Conservation (phyloP, 2,329 filamentous ascomycete species). For the Penicillium crustosum region DNA sequence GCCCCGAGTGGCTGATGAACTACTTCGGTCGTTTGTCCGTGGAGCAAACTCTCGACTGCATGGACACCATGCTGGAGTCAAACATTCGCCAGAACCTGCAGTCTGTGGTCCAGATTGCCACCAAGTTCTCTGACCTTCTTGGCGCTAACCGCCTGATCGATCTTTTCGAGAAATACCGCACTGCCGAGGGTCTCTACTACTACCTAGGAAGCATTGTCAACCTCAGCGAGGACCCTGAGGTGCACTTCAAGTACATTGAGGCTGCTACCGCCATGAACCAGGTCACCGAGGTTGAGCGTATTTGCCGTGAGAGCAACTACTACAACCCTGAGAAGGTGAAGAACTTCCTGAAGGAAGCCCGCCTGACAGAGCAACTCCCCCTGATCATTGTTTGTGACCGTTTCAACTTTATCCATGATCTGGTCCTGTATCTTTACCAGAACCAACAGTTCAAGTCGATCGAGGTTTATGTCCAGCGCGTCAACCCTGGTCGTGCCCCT, state of each 20-base stretch:
- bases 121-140: conserved; percentile 95
- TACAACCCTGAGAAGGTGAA: conserved; percentile 96
- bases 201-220: conserved; percentile 98
- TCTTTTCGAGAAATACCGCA: conserved; percentile 96
- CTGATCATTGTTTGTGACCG: conserved; percentile 98
- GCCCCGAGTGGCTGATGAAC: conserved; percentile 82
- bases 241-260: conserved; percentile 99
- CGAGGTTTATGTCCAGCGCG: conserved; percentile 94
- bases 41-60: conserved; percentile 88
- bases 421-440: conserved; percentile 96
- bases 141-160: conserved; percentile 86
- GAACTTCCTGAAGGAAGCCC: conserved; percentile 98
- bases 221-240: conserved; percentile 88
- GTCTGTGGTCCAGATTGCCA: conserved; percentile 90
- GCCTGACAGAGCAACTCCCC: conserved; percentile 85
- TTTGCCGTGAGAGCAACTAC: conserved; percentile 88
- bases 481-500: conserved; percentile 88
- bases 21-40: conserved; percentile 95
- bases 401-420: conserved; percentile 98
- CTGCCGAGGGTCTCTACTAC: conserved; percentile 94
- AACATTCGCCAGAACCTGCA: conserved; percentile 98
- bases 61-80: conserved; percentile 92
- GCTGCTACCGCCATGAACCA: conserved; percentile 92
- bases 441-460: conserved; percentile 99
- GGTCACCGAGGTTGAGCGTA: conserved; percentile 92